Base-by-base conservation (phyloP, 2,329 filamentous ascomycete genomes). In the Penicillium crustosum region DNA sequence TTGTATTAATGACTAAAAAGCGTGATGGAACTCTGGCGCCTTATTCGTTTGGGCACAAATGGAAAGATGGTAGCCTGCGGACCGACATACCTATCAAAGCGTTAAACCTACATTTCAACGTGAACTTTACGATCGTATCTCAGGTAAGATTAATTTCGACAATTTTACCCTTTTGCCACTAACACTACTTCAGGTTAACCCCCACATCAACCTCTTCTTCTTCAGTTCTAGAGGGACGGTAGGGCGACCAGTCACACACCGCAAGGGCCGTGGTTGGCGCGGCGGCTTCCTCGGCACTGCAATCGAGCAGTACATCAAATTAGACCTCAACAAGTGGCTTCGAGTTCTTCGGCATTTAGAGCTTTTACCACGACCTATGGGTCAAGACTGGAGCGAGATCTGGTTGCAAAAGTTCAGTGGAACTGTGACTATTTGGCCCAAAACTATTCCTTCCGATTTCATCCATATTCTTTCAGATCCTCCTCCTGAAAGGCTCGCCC, bases 131-230 rank as follows among this genome's bases (percentile, higher is more conserved):
- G 63, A 93, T 99, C 63, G 94, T 89, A 51, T 86, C 83, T 8
- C 85, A 87, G 69, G 75, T 76, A 60, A 66, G 66, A 53, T 36
- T 27, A 50, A 23, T 42, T 23, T 43, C 31, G 19, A 6, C 6
- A 12, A 15, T 52, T 44, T 31, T 41, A 23, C 39, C 88, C 7
- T 23, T 41, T 41, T 57, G 45, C 23, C 41, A 41, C 50, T 66
- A 83, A 82, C 49, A 51, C n/a, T 29, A 6, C 2, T 42, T 65
- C 85, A 92, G 77, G 93, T 97, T 49, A 99, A 99, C 73, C 94
- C 94, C 2, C 94, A 99, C 73, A 93, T 99, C 75, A 97, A 96
- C 69, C 86, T 97, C 29, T 99, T 99, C 82, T 97, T 99, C 83
- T 99, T 97, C 81, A 94, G 90, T 31, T 96, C 93, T 0, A 86